phyloP scores from a whole-genome alignment of 306 rosid species.

The Rubus idaeus region DNA sequence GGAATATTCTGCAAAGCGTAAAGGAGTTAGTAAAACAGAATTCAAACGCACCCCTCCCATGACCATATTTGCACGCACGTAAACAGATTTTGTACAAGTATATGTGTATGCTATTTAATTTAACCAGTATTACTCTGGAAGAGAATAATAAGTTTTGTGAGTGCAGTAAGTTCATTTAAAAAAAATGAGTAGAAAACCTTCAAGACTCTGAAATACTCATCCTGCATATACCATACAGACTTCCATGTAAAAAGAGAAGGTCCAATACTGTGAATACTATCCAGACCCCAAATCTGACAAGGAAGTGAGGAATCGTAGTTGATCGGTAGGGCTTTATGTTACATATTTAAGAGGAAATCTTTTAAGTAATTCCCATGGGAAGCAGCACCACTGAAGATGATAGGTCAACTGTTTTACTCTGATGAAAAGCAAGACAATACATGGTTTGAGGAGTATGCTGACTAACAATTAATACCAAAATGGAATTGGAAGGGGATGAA shows the following conservation, averaged over 20 bases:
- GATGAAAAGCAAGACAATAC: background rate
- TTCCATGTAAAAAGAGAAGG: background rate
- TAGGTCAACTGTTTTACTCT: background rate
- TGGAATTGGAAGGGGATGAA: background rate
- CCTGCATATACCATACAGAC: background rate
- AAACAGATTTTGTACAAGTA: background rate
- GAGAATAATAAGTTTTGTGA: background rate
- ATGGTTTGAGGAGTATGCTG: background rate
- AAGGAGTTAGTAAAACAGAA: constrained; percentile 22
- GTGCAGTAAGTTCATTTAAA: background rate
- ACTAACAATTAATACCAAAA: too few species aligned
- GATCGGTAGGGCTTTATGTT: background rate
- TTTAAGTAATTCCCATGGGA: background rate
- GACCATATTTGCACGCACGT: background rate
- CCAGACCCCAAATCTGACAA: constrained; percentile 5
- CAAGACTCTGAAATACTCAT: background rate
- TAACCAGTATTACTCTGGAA: background rate
- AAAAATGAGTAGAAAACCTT: background rate
- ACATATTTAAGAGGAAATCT: background rate
- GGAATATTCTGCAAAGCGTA: constrained; percentile 75
- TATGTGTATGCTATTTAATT: constrained; percentile 2
- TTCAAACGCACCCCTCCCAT: background rate
- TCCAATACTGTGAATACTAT: background rate
- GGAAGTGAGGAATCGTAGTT: background rate
- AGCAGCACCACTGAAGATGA: background rate